Conservation (phyloP, 2,329 filamentous ascomycete genomes). For the Teratosphaeria gauchensis region DNA sequence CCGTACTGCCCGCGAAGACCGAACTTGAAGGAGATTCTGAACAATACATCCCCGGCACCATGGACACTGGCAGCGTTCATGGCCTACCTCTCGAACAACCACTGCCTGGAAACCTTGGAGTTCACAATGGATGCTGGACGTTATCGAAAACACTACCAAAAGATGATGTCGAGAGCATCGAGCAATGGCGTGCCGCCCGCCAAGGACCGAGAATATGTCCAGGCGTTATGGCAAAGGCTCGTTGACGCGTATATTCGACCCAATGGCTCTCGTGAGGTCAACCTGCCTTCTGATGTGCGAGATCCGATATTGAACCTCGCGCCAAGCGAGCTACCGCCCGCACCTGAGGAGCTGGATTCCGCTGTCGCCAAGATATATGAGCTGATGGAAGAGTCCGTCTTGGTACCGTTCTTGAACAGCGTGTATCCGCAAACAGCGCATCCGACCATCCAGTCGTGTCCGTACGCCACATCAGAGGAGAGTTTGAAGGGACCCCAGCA, state of each 20-base stretch:
- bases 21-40: conserved; percentile 75
- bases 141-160: conserved; percentile 60
- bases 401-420: conserved; percentile 81
- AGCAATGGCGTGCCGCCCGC: conserved; percentile 39
- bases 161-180: conserved; percentile 43
- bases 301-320: conserved; percentile 63
- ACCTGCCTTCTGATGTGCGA: conserved; percentile 76
- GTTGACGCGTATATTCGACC: conserved; percentile 84
- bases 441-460: conserved; percentile 30
- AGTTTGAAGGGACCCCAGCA: conserved; percentile 18
- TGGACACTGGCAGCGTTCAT: conserved; percentile 91
- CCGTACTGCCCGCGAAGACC: conserved; percentile 54
- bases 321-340: conserved; percentile 52
- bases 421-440: conserved; percentile 42
- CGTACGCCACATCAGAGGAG: conserved; percentile 32
- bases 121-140: conserved; percentile 91
- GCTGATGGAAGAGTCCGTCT: conserved; percentile 92
- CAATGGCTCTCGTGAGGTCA: conserved; percentile 78
- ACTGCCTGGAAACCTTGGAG: conserved; percentile 91
- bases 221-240: conserved; percentile 76
- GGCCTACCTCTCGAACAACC: conserved; percentile 92
- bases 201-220: conserved; percentile 58
- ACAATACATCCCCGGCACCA: conserved; percentile 74
- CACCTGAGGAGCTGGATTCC: conserved; percentile 66
- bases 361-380: conserved; percentile 86